Evolutionary conservation across 1,139 yeast genomes (phyloP).

Genomic region (Blastobotrys elegans): DNA sequence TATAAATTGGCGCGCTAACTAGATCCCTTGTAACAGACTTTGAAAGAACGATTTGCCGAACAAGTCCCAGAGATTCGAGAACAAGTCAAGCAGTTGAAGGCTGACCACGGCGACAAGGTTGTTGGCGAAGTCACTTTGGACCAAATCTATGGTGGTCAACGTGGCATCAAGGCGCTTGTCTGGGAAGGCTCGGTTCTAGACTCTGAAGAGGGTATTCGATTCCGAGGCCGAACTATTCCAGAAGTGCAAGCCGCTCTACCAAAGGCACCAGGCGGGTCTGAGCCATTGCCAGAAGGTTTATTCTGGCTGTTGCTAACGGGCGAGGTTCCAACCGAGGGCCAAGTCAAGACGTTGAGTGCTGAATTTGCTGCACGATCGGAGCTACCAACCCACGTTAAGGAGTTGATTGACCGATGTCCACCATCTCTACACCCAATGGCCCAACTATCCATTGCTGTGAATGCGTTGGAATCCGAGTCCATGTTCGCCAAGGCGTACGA

Average conservation of each 20-base stretch:
- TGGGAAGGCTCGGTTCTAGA: slow-evolving; percentile 99
- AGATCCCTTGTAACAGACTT: slow-evolving; percentile 49
- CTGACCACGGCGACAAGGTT: slow-evolving; percentile 81
- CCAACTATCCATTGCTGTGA: slow-evolving; percentile 61
- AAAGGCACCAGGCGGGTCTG: slow-evolving; percentile 78
- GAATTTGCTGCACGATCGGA: slow-evolving; percentile 56
- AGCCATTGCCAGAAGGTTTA: slow-evolving; percentile 58
- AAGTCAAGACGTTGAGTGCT: slow-evolving; percentile 48
- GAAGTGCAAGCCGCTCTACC: slow-evolving; percentile 92
- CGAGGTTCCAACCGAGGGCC: slow-evolving; percentile 53
- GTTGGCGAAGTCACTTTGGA: slow-evolving; percentile 92
- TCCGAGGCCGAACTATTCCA: slow-evolving; percentile 97
- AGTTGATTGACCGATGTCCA: slow-evolving; percentile 52
- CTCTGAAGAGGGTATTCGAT: slow-evolving; percentile 96
- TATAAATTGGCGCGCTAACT: background rate
- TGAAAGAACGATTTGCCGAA: slow-evolving; percentile 91
- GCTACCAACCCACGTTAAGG: slow-evolving; percentile 51
- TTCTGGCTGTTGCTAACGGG: slow-evolving; percentile 63
- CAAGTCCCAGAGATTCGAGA: slow-evolving; percentile 88
- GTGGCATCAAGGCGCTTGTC: slow-evolving; percentile 95
- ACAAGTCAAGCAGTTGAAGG: slow-evolving; percentile 82
- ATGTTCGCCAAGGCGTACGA: slow-evolving; percentile 61
- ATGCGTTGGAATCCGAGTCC: slow-evolving; percentile 61
- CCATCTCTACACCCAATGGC: slow-evolving; percentile 64
- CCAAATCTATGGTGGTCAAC: slow-evolving; percentile 99